These are phyloP conservation scores for Oenanthe sinensis DNA, from an alignment of 129 eudicot genomes.

Conservation along the genomic window DNA sequence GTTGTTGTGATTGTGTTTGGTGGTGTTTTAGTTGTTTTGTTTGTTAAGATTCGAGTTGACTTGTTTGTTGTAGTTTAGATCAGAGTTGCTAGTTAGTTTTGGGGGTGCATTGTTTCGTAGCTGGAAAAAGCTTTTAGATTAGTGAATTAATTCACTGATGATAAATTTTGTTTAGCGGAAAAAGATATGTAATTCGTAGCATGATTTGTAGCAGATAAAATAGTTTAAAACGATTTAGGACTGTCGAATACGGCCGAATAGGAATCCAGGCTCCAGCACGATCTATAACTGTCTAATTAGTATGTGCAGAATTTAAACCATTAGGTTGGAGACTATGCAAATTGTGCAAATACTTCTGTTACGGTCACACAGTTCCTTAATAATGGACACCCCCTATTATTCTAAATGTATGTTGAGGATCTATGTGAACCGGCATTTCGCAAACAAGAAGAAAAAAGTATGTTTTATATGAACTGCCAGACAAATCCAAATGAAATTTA, in stretches of 20 bases:
- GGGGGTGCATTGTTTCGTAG: constrained; percentile 6
- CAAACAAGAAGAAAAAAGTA: not conserved
- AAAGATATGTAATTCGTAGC: not conserved
- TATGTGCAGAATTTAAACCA: not conserved
- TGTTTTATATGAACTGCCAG: not conserved
- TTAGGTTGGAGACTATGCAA: not conserved
- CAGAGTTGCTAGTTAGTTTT: not conserved
- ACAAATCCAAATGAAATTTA: not conserved
- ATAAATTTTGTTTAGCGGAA: not conserved
- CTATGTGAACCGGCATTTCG: not conserved
- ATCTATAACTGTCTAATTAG: not conserved
- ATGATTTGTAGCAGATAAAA: not conserved
- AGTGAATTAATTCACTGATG: not conserved
- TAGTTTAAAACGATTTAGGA: not conserved
- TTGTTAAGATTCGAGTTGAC: constrained; percentile 13
- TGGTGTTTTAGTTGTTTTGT: not conserved
- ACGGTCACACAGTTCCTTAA: not conserved
- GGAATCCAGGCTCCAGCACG: not conserved
- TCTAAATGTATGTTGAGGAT: not conserved
- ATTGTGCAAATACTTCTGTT: not conserved
- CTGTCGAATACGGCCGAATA: not conserved
- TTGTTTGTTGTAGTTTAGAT: constrained; percentile 12
- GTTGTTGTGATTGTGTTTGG: not conserved
- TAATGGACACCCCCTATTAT: not conserved
- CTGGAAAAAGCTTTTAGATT: not conserved